phyloP scores from a whole-genome alignment of 352 stramenopile genomes.

The Phytophthora quininea region DNA sequence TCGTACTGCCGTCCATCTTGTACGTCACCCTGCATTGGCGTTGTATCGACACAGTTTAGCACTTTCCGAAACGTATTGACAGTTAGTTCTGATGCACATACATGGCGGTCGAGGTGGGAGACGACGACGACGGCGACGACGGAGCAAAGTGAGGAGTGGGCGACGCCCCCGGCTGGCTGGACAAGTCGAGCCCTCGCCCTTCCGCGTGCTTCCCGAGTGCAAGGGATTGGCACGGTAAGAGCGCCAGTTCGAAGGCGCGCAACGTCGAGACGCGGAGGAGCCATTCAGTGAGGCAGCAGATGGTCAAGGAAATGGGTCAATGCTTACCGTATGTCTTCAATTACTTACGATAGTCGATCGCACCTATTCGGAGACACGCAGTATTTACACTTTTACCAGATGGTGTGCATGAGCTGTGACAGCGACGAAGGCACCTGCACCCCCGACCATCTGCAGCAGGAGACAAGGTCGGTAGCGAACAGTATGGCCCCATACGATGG shows the following conservation, averaged over 20 bases:
- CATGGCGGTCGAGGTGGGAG: conserved; percentile 18
- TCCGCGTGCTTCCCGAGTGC: not conserved
- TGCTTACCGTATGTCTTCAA: conserved; percentile 3
- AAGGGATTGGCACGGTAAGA: conserved; percentile 3
- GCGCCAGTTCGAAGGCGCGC: conserved; percentile 31
- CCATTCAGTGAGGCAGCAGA: conserved; percentile 30
- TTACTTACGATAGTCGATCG: conserved; percentile 21
- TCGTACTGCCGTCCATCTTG: conserved; percentile 80
- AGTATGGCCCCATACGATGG: too few species aligned
- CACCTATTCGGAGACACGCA: not conserved
- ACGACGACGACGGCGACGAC: too few species aligned
- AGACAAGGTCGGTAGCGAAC: too few species aligned
- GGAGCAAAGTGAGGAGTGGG: conserved; percentile 2
- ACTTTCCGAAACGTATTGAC: not conserved
- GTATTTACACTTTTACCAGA: too few species aligned
- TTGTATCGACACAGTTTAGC: too few species aligned
- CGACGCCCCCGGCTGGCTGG: not conserved
- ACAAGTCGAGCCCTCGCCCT: conserved; percentile 3
- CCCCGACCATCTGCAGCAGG: too few species aligned
- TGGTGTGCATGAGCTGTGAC: too few species aligned
- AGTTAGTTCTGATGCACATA: conserved; percentile 13
- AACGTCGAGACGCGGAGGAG: conserved; percentile 14
- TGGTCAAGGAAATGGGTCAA: conserved; percentile 9
- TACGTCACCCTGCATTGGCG: conserved; percentile 45
- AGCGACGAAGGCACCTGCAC: too few species aligned